phyloP scores from a whole-genome alignment of 768 basidiomycete genomes.

The Boletus speciosus region DNA sequence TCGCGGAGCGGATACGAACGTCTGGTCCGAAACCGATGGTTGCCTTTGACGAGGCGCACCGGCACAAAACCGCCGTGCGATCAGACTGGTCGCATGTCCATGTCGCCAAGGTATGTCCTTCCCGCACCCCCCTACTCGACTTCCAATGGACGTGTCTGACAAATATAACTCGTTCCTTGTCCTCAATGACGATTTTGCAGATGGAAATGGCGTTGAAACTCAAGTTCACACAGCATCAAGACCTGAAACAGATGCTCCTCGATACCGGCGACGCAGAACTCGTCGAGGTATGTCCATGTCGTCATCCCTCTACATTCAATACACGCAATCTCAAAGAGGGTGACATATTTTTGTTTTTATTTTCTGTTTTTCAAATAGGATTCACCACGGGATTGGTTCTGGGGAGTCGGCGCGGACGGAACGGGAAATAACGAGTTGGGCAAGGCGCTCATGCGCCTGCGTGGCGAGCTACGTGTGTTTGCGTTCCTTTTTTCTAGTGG shows the following conservation, averaged over 20 bases:
- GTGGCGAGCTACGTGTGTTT: conserved; percentile 46
- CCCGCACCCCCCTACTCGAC: neutral
- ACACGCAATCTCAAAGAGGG: neutral
- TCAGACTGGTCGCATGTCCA: conserved; percentile 68
- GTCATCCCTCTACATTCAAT: too few relatives aligned
- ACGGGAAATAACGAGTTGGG: conserved; percentile 71
- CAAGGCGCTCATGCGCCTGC: conserved; percentile 62
- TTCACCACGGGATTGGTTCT: conserved; percentile 72
- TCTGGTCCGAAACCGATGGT: conserved; percentile 57
- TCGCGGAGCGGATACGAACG: conserved; percentile 69
- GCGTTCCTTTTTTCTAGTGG: neutral
- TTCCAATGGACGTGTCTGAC: neutral
- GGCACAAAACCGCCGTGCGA: conserved; percentile 60
- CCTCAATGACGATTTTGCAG: conserved; percentile 27
- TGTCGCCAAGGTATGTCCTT: conserved; percentile 47
- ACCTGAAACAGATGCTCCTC: conserved; percentile 58
- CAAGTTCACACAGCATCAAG: conserved; percentile 68
- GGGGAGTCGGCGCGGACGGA: conserved; percentile 67
- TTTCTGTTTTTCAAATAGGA: conserved; percentile 39
- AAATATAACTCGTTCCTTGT: too few relatives aligned
- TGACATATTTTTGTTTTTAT: neutral
- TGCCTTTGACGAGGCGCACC: conserved; percentile 65
- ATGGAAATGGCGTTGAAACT: conserved; percentile 62
- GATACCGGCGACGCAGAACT: conserved; percentile 62
- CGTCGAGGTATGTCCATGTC: conserved; percentile 49